Evolutionary conservation across 805 yeast species (phyloP), one percentile per base, ranked within the genome.

Genomic region (Priceomyces castillae): DNA sequence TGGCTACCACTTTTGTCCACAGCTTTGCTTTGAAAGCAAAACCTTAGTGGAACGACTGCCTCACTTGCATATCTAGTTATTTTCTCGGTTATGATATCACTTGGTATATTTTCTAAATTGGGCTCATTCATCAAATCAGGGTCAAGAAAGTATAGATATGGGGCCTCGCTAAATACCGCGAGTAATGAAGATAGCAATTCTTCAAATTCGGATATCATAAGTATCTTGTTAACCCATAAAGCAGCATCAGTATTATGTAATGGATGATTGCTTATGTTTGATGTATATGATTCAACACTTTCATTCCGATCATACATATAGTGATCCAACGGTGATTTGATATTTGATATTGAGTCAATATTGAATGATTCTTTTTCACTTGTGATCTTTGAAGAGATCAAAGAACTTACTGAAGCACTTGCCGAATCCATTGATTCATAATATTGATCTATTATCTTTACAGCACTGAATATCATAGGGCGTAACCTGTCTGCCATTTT

Each of bases 111-210:
- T 10, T 44, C 45, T 12, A 55, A 46, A 25, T 47, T 47, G 7
- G 46, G 45, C n/a, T 50, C 54, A 22, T 54, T 42, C 61, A 59
- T 56, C 28, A 61, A 43, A 7, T 44, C 41, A 11, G 40, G 33
- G 28, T 65, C 69, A 38, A 60, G 61, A 43, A 65, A 65, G 46
- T 63, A 70, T 18, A 60, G 49, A 15, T 57, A 59, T 1, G 76
- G 73, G 1, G 60, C 60, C 0, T 62, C 61, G 3, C 53, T 50
- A 46, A 69, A 70, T 2, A 69, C 56, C 7, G 54, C 44, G 44
- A 69, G 62, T 10, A 66, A 49, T 36, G 66, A 68, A 2, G 66
- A 46, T 16, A 70, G 46, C 25, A 66, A 48, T 41, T 61, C 65
- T 47, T 69, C 69, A 2, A 62, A 44, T 25, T 51, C 43, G 14